Evolutionary conservation across 2,329 filamentous ascomycete species (phyloP).

Genomic region (Fusarium odoratissimum): DNA sequence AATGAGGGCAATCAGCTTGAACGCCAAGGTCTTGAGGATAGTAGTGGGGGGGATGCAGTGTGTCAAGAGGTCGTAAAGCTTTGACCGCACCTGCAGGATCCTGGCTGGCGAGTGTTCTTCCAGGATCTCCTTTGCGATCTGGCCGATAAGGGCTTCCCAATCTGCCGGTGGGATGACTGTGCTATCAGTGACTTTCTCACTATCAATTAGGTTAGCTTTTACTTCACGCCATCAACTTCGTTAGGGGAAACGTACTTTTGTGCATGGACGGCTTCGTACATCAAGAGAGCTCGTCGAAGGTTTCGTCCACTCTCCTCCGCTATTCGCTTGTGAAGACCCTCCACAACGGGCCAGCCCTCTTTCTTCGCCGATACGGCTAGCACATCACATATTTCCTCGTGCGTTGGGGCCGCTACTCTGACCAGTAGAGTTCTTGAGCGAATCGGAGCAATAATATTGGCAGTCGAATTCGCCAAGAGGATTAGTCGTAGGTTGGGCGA

Average conservation of each 20-base stretch:
- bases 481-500: slow-evolving; percentile 94
- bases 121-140: slow-evolving; percentile 93
- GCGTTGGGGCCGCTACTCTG: slow-evolving; percentile 87
- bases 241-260: slow-evolving; percentile 80
- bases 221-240: not conserved
- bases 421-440: slow-evolving; percentile 91
- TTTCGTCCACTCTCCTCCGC: slow-evolving; percentile 93
- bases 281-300: slow-evolving; percentile 86
- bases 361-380: slow-evolving; percentile 77
- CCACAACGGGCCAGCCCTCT: slow-evolving; percentile 84
- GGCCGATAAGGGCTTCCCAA: slow-evolving; percentile 91
- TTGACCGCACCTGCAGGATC: slow-evolving; percentile 87
- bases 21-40: slow-evolving; percentile 93
- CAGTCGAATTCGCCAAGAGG: slow-evolving; percentile 92
- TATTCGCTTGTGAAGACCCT: slow-evolving; percentile 83
- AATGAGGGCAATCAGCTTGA: slow-evolving; percentile 87
- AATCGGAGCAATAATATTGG: slow-evolving; percentile 99
- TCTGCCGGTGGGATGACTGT: slow-evolving; percentile 95
- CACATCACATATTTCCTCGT: slow-evolving; percentile 84
- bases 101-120: slow-evolving; percentile 91
- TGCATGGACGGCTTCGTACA: slow-evolving; percentile 97
- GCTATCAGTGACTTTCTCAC: slow-evolving; percentile 88
- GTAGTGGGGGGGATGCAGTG: slow-evolving; percentile 97
- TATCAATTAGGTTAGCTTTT: slow-evolving; percentile 56
- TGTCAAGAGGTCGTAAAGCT: slow-evolving; percentile 96